Percentiles rank a stretch among this genome's conserved stretches.
phyloP scores from a whole-genome alignment of 805 yeast species.

The Monosporozyma siamensis region DNA sequence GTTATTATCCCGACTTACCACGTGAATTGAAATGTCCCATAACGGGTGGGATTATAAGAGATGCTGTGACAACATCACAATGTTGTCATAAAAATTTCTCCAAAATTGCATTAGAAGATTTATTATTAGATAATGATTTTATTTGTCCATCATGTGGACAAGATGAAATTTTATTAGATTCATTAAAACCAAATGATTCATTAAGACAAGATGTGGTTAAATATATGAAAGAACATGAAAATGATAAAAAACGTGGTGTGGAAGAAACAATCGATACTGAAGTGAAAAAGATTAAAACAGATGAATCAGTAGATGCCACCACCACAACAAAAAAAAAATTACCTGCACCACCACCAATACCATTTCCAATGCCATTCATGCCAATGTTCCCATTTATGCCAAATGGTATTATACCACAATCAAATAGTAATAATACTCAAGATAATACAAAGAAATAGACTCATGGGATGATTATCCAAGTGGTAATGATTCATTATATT shows the following conservation, averaged over 20 bases:
- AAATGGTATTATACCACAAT: neutral
- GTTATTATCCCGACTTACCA: constrained; percentile 38
- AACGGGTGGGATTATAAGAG: constrained; percentile 48
- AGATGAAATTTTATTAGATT: constrained; percentile 68
- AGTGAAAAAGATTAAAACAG: constrained; percentile 2
- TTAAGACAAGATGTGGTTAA: constrained; percentile 45
- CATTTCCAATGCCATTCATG: constrained; percentile 20
- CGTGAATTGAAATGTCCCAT: constrained; percentile 63
- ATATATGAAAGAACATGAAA: constrained; percentile 35
- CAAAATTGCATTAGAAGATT: constrained; percentile 51
- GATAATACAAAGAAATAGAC: neutral
- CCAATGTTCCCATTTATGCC: constrained; percentile 28
- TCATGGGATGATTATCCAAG: no score
- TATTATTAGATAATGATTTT: constrained; percentile 73
- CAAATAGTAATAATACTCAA: neutral
- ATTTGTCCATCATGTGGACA: constrained; percentile 80
- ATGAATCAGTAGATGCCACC: constrained; percentile 6
- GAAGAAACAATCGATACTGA: no score
- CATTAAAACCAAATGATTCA: constrained; percentile 53
- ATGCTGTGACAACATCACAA: constrained; percentile 71
- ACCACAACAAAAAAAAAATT: constrained; percentile 1
- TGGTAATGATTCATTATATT: no score
- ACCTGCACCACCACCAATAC: constrained; percentile 16
- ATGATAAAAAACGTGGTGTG: constrained; percentile 1
- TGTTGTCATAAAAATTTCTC: constrained; percentile 61